Percentiles rank a stretch among this genome's conserved stretches.
These are phyloP conservation scores for Lanzia echinophila DNA, from an alignment of 2,329 filamentous ascomycete species.

Conservation along the genomic window DNA sequence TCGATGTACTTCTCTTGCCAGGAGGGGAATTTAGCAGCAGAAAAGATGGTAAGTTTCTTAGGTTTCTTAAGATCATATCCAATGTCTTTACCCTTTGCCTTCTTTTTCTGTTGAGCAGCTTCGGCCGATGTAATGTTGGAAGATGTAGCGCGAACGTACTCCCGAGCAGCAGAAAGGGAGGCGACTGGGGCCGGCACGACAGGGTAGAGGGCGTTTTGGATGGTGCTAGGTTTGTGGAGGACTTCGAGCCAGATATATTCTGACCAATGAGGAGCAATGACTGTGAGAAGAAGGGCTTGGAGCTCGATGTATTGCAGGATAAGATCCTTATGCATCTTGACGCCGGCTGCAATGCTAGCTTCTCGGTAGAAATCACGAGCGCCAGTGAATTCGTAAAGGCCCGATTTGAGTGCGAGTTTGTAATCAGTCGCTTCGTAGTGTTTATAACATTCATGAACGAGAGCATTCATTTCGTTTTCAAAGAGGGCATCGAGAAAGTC, in stretches of 20 bases:
- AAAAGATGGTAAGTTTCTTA: constrained; percentile 85
- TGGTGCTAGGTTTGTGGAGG: constrained; percentile 65
- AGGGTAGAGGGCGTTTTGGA: constrained; percentile 77
- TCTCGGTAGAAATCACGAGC: constrained; percentile 90
- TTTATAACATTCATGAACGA: constrained; percentile 70
- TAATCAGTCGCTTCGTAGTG: constrained; percentile 77
- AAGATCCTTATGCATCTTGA: constrained; percentile 81
- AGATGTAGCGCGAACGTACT: constrained; percentile 68
- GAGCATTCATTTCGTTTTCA: constrained; percentile 81
- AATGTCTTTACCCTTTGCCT: constrained; percentile 83
- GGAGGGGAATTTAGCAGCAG: constrained; percentile 69
- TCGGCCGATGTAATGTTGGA: constrained; percentile 84
- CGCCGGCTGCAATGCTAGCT: constrained; percentile 64
- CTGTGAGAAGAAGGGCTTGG: constrained; percentile 74
- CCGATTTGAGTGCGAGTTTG: constrained; percentile 79
- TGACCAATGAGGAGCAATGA: constrained; percentile 87
- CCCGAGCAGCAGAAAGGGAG: constrained; percentile 66
- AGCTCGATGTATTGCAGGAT: constrained; percentile 77
- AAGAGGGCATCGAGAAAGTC: constrained; percentile 84
- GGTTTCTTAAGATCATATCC: constrained; percentile 84
- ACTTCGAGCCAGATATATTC: constrained; percentile 94
- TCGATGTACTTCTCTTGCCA: constrained; percentile 94
- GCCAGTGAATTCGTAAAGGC: constrained; percentile 83
- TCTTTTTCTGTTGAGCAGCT: constrained; percentile 75
- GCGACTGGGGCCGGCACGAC: constrained; percentile 58